Conservation (phyloP, 176 grass and related monocot genomes). For the Rhynchospora tenuis region DNA sequence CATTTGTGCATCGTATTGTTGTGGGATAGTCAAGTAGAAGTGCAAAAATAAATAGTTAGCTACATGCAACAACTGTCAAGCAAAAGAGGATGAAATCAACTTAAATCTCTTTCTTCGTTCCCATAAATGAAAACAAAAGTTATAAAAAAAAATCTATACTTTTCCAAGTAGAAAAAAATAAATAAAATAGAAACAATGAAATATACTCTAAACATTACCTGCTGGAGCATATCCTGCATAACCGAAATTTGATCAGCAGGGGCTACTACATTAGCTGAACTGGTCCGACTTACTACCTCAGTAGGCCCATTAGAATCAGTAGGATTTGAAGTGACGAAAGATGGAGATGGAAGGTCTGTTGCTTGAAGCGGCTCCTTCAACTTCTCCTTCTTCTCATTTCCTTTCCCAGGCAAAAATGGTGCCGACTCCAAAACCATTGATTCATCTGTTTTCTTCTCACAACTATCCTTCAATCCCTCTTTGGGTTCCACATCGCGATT, state of each 20-base stretch:
- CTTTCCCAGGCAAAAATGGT: conserved; percentile 35
- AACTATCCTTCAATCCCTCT: conserved; percentile 32
- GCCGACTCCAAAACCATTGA: conserved; percentile 27
- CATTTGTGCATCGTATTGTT: not conserved
- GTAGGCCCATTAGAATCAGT: conserved; percentile 43
- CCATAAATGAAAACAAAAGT: too few relatives aligned
- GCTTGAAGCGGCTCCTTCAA: conserved; percentile 39
- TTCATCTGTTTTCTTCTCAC: conserved; percentile 29
- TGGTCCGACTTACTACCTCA: conserved; percentile 16
- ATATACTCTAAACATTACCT: conserved; percentile 33
- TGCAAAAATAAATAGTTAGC: not conserved
- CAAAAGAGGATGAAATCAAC: not conserved
- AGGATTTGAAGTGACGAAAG: conserved; percentile 38
- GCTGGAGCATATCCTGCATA: conserved; percentile 65
- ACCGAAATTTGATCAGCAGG: conserved; percentile 32
- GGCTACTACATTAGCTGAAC: conserved; percentile 32
- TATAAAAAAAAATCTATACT: too few relatives aligned
- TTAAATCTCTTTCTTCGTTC: too few relatives aligned
- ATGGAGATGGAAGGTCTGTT: conserved; percentile 29
- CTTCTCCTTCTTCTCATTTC: conserved; percentile 43
- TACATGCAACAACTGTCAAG: not conserved
- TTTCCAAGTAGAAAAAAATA: not conserved
- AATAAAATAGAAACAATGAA: not conserved
- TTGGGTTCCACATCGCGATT: conserved; percentile 27
- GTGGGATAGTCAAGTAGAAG: not conserved